A percentile compares a stretch with the other conserved stretches of the same genome.
phyloP scores from a whole-genome alignment of 2,329 filamentous ascomycete genomes.

The Lecanicillium sp. region DNA sequence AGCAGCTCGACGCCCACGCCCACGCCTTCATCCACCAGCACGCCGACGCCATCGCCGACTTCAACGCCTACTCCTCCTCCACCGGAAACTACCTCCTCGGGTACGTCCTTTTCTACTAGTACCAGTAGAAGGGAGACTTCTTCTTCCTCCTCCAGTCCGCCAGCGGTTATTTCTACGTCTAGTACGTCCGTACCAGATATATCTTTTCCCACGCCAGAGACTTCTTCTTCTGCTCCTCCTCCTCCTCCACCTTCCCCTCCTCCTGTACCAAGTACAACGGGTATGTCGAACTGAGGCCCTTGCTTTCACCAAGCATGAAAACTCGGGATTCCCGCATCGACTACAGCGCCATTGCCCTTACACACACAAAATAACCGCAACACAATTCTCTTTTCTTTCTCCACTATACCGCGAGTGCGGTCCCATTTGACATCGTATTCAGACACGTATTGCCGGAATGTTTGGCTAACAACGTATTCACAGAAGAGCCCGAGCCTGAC shows the following conservation, averaged over 20 bases:
- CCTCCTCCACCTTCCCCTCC: conserved; percentile 18
- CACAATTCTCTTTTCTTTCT: too few relatives aligned
- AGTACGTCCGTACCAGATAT: conserved; percentile 21
- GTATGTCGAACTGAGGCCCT: conserved; percentile 10
- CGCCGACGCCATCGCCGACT: conserved; percentile 5
- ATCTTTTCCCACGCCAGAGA: neutral
- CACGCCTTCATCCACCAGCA: neutral
- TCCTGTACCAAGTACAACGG: conserved; percentile 20
- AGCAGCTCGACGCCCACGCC: neutral
- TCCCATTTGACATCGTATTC: too few relatives aligned
- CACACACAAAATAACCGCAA: too few relatives aligned
- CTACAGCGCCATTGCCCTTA: too few relatives aligned
- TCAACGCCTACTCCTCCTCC: conserved; percentile 5
- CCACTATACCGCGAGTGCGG: too few relatives aligned
- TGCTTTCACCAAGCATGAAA: too few relatives aligned
- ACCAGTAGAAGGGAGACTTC: conserved; percentile 17
- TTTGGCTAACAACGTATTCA: too few relatives aligned
- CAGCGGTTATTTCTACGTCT: conserved; percentile 3
- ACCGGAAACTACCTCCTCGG: conserved; percentile 14
- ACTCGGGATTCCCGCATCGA: too few relatives aligned
- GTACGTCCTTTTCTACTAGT: conserved; percentile 22
- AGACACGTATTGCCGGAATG: too few relatives aligned
- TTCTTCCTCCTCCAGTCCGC: conserved; percentile 14
- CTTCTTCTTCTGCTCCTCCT: conserved; percentile 9
- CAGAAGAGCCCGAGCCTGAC: too few relatives aligned